phyloP scores from a whole-genome alignment of 2,329 filamentous ascomycete genomes.

The Aspergillus bombycis region DNA sequence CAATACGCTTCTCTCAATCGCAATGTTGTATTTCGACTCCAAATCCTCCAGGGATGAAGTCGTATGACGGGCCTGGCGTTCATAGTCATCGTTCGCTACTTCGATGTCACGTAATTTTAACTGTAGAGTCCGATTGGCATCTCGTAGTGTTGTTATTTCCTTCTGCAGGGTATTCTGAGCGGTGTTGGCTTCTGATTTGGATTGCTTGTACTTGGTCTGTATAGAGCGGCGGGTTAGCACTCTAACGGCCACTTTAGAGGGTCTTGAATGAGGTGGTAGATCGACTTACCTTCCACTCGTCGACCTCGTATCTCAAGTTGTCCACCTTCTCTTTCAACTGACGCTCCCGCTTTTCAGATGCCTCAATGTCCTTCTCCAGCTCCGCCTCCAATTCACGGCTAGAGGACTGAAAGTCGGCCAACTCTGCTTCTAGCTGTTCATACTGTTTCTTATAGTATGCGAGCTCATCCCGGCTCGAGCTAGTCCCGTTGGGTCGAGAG shows the following conservation, averaged over 20 bases:
- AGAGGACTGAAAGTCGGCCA: conserved; percentile 90
- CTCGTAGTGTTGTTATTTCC: conserved; percentile 89
- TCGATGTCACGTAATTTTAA: conserved; percentile 90
- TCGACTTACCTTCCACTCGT: conserved; percentile 90
- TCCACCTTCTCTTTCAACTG: conserved; percentile 86
- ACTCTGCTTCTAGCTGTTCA: conserved; percentile 85
- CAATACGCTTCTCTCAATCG: conserved; percentile 89
- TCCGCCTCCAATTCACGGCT: conserved; percentile 93
- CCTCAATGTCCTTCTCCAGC: conserved; percentile 93
- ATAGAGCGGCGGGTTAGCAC: conserved; percentile 14
- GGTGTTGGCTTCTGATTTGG: conserved; percentile 81
- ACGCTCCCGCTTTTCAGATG: conserved; percentile 90
- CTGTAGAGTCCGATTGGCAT: conserved; percentile 78
- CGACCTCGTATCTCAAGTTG: conserved; percentile 80
- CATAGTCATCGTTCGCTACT: conserved; percentile 97
- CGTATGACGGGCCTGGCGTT: conserved; percentile 92
- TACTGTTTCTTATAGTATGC: conserved; percentile 97
- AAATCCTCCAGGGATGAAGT: conserved; percentile 94
- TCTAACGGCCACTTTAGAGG: not conserved
- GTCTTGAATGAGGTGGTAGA: not conserved
- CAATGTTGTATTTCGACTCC: conserved; percentile 94
- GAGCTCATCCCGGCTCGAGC: conserved; percentile 70
- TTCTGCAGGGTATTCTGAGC: conserved; percentile 89
- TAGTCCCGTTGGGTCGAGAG: conserved; percentile 43
- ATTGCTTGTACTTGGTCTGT: conserved; percentile 93